A percentile compares a stretch with the other conserved stretches of the same genome.
Evolutionary conservation across 371 early-diverging fungal genomes (phyloP).

Genomic region (Phascolomyces articulosus): DNA sequence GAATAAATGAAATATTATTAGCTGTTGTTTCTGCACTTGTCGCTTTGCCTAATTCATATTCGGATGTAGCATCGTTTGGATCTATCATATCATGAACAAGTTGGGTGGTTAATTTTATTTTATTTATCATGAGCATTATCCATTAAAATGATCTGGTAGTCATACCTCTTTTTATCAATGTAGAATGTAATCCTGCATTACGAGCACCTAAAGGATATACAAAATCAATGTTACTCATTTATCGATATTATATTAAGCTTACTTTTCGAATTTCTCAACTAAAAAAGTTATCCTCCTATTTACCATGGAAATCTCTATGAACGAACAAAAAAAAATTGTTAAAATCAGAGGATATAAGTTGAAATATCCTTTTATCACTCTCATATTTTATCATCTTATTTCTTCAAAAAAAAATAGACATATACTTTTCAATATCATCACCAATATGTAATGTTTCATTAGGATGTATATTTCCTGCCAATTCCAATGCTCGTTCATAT

Average conservation of each 20-base stretch:
- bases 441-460: slow-evolving; percentile 38
- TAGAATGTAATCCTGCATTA: slow-evolving; percentile 40
- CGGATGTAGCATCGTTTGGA: no score
- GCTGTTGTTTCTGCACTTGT: background rate
- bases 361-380: no score
- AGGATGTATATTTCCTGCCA: slow-evolving; percentile 16
- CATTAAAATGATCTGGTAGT: no score
- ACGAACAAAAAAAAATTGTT: background rate
- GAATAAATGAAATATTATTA: background rate
- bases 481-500: slow-evolving; percentile 34
- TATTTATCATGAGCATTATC: no score
- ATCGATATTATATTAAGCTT: no score
- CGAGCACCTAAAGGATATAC: no score
- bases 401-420: background rate
- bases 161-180: slow-evolving; percentile 36
- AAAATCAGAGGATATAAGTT: background rate
- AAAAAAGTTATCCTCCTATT: no score
- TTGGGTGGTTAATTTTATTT: background rate
- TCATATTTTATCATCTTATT: no score
- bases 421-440: slow-evolving; percentile 36
- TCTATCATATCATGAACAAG: background rate
- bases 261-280: no score
- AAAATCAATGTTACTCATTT: no score
- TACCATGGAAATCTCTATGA: slow-evolving; percentile 19
- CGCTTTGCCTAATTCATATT: background rate